A percentile compares a stretch with the other conserved stretches of the same genome.
phyloP scores from a whole-genome alignment of 1,284 basidiomycete genomes.

The Papiliotrema fonsecae region DNA sequence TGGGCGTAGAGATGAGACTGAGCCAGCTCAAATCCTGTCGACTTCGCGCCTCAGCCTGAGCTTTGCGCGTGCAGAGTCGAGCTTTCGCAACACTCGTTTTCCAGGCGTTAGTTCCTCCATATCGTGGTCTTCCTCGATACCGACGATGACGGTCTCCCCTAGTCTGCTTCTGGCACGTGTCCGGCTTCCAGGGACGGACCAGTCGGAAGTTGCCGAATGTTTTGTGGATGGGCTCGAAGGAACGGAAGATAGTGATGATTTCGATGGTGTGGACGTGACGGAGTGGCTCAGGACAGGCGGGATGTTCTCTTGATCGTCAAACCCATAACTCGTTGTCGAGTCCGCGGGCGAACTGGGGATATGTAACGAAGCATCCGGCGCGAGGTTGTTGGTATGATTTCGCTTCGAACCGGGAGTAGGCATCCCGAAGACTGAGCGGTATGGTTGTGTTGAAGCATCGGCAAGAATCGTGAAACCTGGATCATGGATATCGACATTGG shows the following conservation, averaged over 20 bases:
- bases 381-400: not conserved
- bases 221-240: not conserved
- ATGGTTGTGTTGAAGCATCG: slow-evolving; percentile 6
- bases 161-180: too few relatives aligned
- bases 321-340: slow-evolving; percentile 1
- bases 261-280: slow-evolving; percentile 6
- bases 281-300: slow-evolving; percentile 11
- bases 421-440: not conserved
- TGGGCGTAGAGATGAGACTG: too few relatives aligned
- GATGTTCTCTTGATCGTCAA: slow-evolving; percentile 31
- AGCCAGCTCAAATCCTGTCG: too few relatives aligned
- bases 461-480: slow-evolving; percentile 22
- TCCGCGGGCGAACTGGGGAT: slow-evolving; percentile 8
- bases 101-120: too few relatives aligned
- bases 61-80: too few relatives aligned
- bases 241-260: slow-evolving; percentile 2
- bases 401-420: not conserved
- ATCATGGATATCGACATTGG: slow-evolving; percentile 20
- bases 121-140: too few relatives aligned
- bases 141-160: too few relatives aligned
- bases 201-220: slow-evolving; percentile 11
- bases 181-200: too few relatives aligned
- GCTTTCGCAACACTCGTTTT: too few relatives aligned
- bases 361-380: not conserved
- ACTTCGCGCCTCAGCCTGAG: too few relatives aligned